Evolutionary conservation across 176 grass and related monocot genomes (phyloP), one percentile per base, ranked within the genome.

Genomic region (Rhipidocladum racemiflorum): DNA sequence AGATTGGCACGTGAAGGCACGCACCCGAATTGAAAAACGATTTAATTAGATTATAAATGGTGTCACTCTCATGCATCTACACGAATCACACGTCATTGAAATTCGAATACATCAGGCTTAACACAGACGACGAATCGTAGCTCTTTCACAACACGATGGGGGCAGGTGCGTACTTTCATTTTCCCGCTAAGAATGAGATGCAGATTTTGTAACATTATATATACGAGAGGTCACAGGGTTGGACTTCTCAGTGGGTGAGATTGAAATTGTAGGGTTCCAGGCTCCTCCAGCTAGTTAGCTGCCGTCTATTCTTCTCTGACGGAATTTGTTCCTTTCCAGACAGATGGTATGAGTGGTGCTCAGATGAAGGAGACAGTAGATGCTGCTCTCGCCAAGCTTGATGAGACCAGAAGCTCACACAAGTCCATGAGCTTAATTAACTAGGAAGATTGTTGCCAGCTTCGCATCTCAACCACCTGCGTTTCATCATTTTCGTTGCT

Each of bases 351-450:
- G 61, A 16, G 34, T 61, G 61, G 28, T 12, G 65, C 46, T 61
- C 64, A 74, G 27, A 54, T 72, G 38, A 67, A 82, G 72, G 27
- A 83, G 43, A 83, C 4, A 8, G 28, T 78, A 4, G n/a, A 67
- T 14, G 15, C 38, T 68, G 79, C 83, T 21, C 79, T 86, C 15
- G 13, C 67, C 8, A 44, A 63, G 10, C 75, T 87, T 11, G 54
- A 87, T 29, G 42, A 72, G 64, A 78, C 46, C 14, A 43, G 53
- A n/a, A 50, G 68, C 16, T 34, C 32, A 34, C 32, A 3, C 32
- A 34, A 34, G 32, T 34, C 1, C 2, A 34, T 34, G 1, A 34
- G 32, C n/a, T n/a, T n/a, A n/a, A n/a, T 34, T 2, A 34, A 34
- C 32, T 34, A 3, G 32, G 32, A 34, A 34, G 3, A 34, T 34